Evolutionary conservation across 1,284 basidiomycete species (phyloP).

Genomic region (Trametes polyzona): DNA sequence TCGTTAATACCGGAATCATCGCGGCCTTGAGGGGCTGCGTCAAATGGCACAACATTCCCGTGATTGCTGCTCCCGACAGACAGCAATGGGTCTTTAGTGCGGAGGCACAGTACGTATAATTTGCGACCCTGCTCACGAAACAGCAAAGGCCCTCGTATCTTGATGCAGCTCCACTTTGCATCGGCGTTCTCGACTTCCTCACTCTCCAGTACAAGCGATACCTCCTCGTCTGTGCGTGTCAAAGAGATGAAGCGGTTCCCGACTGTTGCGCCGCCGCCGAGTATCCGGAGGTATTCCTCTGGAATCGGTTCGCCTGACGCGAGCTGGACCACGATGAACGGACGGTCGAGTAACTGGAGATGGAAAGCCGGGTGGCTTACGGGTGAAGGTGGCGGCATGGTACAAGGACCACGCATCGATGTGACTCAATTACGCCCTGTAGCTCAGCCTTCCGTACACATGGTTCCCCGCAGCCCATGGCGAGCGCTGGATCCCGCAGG

Average conservation of each 20-base stretch:
- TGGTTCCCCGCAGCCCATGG: no score
- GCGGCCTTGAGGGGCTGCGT: constrained; percentile 58
- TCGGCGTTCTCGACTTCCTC: constrained; percentile 27
- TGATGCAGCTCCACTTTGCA: constrained; percentile 61
- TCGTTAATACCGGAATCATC: constrained; percentile 60
- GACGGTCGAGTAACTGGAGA: constrained; percentile 54
- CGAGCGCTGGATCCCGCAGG: no score
- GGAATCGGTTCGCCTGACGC: constrained; percentile 35
- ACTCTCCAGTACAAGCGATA: constrained; percentile 58
- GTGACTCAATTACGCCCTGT: no score
- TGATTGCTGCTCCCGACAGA: constrained; percentile 46
- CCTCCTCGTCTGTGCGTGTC: constrained; percentile 63
- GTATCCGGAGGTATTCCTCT: constrained; percentile 15
- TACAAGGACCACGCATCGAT: no score
- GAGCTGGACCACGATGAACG: constrained; percentile 64
- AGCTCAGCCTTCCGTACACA: no score
- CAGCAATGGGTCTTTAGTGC: background rate
- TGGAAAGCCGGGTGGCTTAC: constrained; percentile 40
- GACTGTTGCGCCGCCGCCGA: background rate
- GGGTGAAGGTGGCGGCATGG: constrained; percentile 19
- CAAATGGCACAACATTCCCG: constrained; percentile 61
- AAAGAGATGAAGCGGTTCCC: constrained; percentile 52
- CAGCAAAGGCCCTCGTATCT: constrained; percentile 67
- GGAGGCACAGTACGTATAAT: no score
- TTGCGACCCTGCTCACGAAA: constrained; percentile 60